Base-by-base conservation (phyloP, 2,329 filamentous ascomycete genomes). In the Nothophoma quercina region DNA sequence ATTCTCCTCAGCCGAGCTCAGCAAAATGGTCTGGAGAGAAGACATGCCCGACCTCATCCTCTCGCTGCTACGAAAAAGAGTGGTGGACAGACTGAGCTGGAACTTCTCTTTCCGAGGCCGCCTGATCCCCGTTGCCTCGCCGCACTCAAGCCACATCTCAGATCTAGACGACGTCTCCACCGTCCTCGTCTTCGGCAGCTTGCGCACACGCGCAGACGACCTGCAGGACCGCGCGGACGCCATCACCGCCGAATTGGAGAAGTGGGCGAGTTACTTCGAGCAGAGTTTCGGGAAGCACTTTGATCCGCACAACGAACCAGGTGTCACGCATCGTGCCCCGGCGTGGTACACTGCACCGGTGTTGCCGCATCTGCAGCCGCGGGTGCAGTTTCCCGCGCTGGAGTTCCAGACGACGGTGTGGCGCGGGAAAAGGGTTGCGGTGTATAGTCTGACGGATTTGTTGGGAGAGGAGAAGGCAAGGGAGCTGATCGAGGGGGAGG, bases 11-110 rank as follows among this genome's bases (percentile, higher is more conserved):
- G 72, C 43, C 2, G 61, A 73, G 10, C 51, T 72, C 18, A 67
- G 62, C 22, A 63, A 65, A 5, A 45, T 79, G 10, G 65, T 78
- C 1, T 83, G 79, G 79, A 71, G 78, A 12, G 64, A 76, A 41
- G 78, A 83, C 60, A 81, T 82, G 75, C 64, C 77, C 3, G 67
- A 72, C 3, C 72, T 79, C 36, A 60, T 81, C 3, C 57, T 78
- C 0, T 59, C 56, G 6, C 55, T 73, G 36, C 67, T 81, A 65
- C 71, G 72, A 16, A 69, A 64, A 35, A 65, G 73, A 8, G 66
- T 73, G 0, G 38, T 71, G 7, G 72, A 69, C 43, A 67, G 69
- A n/a, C 55, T 83, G 35, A 67, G 69, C 30, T 74, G 67, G 52
- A 67, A 59, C 40, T 69, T 72, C 35, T 56, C 56, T 12, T 61